Evolutionary conservation across 192 early-diverging fungal species (phyloP), one percentile per base, ranked within the genome.

Genomic region (Rhizophagus prolifer): DNA sequence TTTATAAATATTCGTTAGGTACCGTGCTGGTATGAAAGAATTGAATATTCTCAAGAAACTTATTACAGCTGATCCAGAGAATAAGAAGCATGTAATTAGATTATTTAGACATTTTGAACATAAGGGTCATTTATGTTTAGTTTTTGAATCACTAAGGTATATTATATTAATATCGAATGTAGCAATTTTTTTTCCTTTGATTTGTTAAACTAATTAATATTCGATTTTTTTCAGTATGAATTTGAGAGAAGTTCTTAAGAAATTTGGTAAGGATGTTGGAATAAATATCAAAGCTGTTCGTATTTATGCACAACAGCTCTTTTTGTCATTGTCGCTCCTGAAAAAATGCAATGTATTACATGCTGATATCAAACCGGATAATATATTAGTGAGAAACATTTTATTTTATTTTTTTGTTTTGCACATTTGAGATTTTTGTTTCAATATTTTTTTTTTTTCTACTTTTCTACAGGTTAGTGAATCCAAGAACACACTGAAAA

Each of bases 311-410:
- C 92, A 93, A 54, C 97, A 99, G 62, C 85, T 99, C 67, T 92
- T 99, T 67, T 80, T 94, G 66, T 86, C 95, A 8, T 86, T 98
- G 63, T 92, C 94, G 44, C 82, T 95, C 13, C 84, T 99, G 25
- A 90, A 90, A 72, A 92, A 92, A 79, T 91, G 91, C 82, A 90
- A 90, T 28, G 85, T 99, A 19, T 77, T 98, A 10, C 97, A 99
- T 78, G 95, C 96, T 60, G 97, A 99, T 81, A 95, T 99, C 83
- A 99, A 99, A 80, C 97, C 97, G 1, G 97, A 99, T 79, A 99
- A 99, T 82, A 94, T 98, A 78, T 86, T 99, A 71, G 96, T 96
- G 68, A 58, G 63, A 50, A 34, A 26, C 36, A 7, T 36, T 8
- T 36, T 36, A 8, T 36, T 1, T 44, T 1, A 41, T 41, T 44